phyloP scores from a whole-genome alignment of 306 rosid species.

The Prunus persica region DNA sequence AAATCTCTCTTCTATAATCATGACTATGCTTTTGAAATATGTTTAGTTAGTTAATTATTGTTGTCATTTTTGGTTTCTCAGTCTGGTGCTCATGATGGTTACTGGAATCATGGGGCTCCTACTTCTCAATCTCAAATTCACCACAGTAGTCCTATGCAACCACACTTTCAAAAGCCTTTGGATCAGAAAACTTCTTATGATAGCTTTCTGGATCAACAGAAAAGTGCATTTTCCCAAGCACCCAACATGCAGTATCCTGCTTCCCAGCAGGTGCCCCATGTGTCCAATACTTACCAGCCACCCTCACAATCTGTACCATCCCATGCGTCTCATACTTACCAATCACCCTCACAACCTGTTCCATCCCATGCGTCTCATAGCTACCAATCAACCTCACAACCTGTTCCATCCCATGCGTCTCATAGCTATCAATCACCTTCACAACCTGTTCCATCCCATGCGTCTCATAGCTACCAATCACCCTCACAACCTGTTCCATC shows the following conservation, averaged over 20 bases:
- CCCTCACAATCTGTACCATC: slow-evolving; percentile 34
- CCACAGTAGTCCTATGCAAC: slow-evolving; percentile 62
- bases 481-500: slow-evolving; percentile 35
- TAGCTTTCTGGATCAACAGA: slow-evolving; percentile 92
- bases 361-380: neutral
- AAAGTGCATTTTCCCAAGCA: slow-evolving; percentile 52
- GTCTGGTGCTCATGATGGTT: slow-evolving; percentile 90
- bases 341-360: neutral
- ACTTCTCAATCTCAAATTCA: slow-evolving; percentile 75
- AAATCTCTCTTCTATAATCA: slow-evolving; percentile 22
- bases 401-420: slow-evolving; percentile 13
- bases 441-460: slow-evolving; percentile 47
- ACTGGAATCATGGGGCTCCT: slow-evolving; percentile 82
- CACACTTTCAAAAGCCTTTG: slow-evolving; percentile 75
- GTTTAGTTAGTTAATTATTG: slow-evolving; percentile 25
- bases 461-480: slow-evolving; percentile 29
- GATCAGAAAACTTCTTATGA: slow-evolving; percentile 83
- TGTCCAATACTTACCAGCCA: slow-evolving; percentile 26
- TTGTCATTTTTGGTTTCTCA: slow-evolving; percentile 47
- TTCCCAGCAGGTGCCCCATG: slow-evolving; percentile 53
- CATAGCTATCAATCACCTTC: slow-evolving; percentile 38
- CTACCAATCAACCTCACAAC: neutral
- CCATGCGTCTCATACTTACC: neutral
- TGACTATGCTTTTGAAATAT: slow-evolving; percentile 1
- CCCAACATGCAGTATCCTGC: slow-evolving; percentile 54